These are phyloP conservation scores for Cymodocea nodosa DNA, from an alignment of 116 monocot species.

Conservation along the genomic window DNA sequence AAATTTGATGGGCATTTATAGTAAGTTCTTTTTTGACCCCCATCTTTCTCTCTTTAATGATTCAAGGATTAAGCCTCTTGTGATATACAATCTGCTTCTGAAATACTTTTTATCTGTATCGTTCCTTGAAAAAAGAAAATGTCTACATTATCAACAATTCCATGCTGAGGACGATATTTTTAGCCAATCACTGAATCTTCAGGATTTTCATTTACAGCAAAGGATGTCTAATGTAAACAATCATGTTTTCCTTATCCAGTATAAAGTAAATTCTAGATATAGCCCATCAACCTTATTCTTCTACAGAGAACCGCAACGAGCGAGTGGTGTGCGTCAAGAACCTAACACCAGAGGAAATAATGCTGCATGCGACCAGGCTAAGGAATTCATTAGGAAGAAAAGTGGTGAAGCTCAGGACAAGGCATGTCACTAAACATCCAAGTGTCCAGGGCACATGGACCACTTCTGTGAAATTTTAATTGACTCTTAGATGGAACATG, in stretches of 20 bases:
- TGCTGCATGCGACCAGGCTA: slow-evolving; percentile 77
- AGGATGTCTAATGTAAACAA: too few species aligned
- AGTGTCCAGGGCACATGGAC: slow-evolving; percentile 97
- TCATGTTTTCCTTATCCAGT: too few species aligned
- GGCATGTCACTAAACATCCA: slow-evolving; percentile 86
- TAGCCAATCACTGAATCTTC: too few species aligned
- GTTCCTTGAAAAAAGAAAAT: too few species aligned
- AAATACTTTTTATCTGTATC: too few species aligned
- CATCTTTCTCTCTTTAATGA: background rate
- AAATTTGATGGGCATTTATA: slow-evolving; percentile 61
- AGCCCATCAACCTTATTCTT: background rate
- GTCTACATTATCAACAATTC: too few species aligned
- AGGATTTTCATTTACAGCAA: too few species aligned
- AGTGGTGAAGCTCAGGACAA: slow-evolving; percentile 83
- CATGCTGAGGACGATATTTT: too few species aligned
- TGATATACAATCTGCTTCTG: too few species aligned
- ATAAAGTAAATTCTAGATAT: too few species aligned
- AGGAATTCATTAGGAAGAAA: slow-evolving; percentile 80
- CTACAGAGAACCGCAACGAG: slow-evolving; percentile 72
- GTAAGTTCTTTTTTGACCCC: slow-evolving; percentile 27
- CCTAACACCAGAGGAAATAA: slow-evolving; percentile 51
- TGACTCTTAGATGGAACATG: too few species aligned
- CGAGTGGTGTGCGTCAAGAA: slow-evolving; percentile 90
- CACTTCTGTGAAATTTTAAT: slow-evolving; percentile 42
- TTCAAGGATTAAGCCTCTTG: too few species aligned